Evolutionary conservation across 257 asterid species (phyloP).

Genomic region (Forsythia suspensa): DNA sequence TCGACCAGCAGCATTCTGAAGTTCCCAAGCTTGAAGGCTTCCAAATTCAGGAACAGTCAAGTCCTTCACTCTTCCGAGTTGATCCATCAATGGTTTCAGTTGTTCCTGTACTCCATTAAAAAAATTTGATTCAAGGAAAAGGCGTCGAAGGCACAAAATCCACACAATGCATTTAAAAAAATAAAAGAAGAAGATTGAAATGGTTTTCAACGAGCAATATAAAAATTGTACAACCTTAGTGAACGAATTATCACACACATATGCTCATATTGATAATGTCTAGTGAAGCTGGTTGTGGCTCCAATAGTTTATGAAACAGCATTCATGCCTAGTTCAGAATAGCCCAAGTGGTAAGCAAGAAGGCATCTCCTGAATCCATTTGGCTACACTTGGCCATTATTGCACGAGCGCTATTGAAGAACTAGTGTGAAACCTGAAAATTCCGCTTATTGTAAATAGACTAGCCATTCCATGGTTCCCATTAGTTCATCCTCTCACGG

Average conservation of each 20-base stretch:
- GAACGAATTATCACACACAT: neutral
- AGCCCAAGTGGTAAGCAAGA: neutral
- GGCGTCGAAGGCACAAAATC: neutral
- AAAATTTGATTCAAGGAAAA: neutral
- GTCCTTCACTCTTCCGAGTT: slow-evolving; percentile 85
- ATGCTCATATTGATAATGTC: neutral
- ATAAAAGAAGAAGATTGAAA: slow-evolving; percentile 8
- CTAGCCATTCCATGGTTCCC: neutral
- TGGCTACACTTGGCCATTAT: neutral
- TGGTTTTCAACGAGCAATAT: neutral
- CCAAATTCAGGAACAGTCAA: slow-evolving; percentile 86
- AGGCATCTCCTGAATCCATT: neutral
- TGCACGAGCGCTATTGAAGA: neutral
- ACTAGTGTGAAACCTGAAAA: neutral
- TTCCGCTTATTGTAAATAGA: neutral
- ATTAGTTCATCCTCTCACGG: neutral
- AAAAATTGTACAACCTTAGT: neutral
- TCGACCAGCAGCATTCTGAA: slow-evolving; percentile 64
- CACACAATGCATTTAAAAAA: neutral
- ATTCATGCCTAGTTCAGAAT: neutral
- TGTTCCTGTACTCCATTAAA: slow-evolving; percentile 54
- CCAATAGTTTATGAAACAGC: neutral
- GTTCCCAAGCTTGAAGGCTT: slow-evolving; percentile 90
- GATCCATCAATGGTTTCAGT: slow-evolving; percentile 80
- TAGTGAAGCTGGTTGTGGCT: neutral